Percentiles rank a stretch among this genome's conserved stretches.
Evolutionary conservation across 768 basidiomycete genomes (phyloP).

Genomic region (Rhizopogon vulgaris): DNA sequence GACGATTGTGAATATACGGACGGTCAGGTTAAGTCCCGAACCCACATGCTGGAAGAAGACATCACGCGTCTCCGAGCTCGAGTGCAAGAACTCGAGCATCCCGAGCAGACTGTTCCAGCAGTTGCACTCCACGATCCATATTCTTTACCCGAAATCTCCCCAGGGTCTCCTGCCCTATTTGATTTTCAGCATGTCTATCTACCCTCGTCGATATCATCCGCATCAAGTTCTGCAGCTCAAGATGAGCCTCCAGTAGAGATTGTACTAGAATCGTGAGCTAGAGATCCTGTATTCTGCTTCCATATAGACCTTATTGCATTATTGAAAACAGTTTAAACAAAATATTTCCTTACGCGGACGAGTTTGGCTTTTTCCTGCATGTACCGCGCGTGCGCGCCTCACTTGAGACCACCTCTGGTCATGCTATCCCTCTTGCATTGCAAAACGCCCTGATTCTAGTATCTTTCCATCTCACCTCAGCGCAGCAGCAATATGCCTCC

Average conservation of each 20-base stretch:
- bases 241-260: conserved; percentile 28
- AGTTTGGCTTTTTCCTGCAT: conserved; percentile 67
- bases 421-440: conserved; percentile 41
- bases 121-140: conserved; percentile 51
- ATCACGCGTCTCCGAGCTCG: conserved; percentile 50
- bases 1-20: conserved; percentile 73
- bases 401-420: conserved; percentile 24
- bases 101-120: conserved; percentile 38
- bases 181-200: neutral
- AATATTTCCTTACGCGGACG: conserved; percentile 50
- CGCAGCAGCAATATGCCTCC: conserved; percentile 32
- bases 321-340: conserved; percentile 13
- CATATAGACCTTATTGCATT: neutral
- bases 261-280: conserved; percentile 27
- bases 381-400: conserved; percentile 37
- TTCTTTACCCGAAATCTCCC: neutral
- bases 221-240: conserved; percentile 1
- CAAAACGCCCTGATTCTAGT: conserved; percentile 46
- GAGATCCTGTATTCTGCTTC: neutral
- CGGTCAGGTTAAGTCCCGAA: conserved; percentile 53
- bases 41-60: conserved; percentile 54
- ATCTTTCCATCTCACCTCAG: conserved; percentile 44
- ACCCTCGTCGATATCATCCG: neutral
- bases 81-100: conserved; percentile 52
- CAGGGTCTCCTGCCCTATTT: neutral